Percentiles rank a stretch among this genome's conserved stretches.
Evolutionary conservation across 108 stramenopile genomes (phyloP).

Genomic region (Pseudonitzschia multiseries): DNA sequence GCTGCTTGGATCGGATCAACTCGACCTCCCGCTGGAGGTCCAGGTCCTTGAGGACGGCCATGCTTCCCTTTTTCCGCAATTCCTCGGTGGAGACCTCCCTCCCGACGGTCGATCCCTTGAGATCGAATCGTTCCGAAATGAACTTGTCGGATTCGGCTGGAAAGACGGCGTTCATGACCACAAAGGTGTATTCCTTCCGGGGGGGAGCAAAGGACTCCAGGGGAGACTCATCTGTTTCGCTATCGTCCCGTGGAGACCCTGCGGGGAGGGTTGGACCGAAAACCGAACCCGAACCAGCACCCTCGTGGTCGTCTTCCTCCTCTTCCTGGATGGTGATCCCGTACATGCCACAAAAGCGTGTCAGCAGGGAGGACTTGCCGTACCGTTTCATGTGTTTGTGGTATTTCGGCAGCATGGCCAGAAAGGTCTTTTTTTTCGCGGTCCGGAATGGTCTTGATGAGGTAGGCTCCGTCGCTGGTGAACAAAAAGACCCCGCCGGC

Average conservation of each 20-base stretch:
- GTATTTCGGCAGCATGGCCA: slow-evolving; percentile 78
- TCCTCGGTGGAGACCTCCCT: slow-evolving; percentile 76
- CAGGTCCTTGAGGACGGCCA: slow-evolving; percentile 82
- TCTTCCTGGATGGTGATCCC: slow-evolving; percentile 47
- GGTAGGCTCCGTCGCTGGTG: slow-evolving; percentile 82
- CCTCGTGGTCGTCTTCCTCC: not conserved
- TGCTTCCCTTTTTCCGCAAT: slow-evolving; percentile 52
- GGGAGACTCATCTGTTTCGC: not conserved
- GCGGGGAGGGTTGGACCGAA: too few species aligned
- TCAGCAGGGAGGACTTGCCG: slow-evolving; percentile 66
- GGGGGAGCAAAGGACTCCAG: not conserved
- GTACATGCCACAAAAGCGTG: slow-evolving; percentile 88
- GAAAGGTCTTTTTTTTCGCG: slow-evolving; percentile 69
- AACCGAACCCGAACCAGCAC: too few species aligned
- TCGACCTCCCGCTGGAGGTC: slow-evolving; percentile 54
- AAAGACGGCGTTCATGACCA: slow-evolving; percentile 88
- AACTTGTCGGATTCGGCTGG: slow-evolving; percentile 67
- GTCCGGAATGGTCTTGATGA: slow-evolving; percentile 86
- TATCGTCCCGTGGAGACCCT: not conserved
- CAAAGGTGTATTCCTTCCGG: slow-evolving; percentile 56
- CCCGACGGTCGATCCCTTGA: slow-evolving; percentile 88
- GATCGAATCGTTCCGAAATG: slow-evolving; percentile 81
- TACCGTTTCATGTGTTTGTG: slow-evolving; percentile 69
- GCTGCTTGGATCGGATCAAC: not conserved
- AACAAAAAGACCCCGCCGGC: slow-evolving; percentile 84